Percentiles rank a stretch among this genome's conserved stretches.
phyloP scores from a whole-genome alignment of 106 monocot genomes.

The Acanthochlamys bracteata region DNA sequence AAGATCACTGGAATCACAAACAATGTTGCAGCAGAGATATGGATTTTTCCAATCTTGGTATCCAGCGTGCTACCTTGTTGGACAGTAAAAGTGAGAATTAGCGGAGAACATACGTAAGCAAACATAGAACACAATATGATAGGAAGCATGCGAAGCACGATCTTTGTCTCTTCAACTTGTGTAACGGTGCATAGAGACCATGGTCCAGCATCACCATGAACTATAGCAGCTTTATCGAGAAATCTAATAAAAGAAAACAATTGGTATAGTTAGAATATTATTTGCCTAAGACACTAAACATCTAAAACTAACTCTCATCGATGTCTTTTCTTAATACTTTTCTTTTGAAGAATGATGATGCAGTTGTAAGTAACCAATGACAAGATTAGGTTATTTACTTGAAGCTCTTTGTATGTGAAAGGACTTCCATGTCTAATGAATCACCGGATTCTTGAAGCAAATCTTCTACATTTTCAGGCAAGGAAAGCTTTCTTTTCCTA shows the following conservation, averaged over 20 bases:
- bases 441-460: constrained; percentile 11
- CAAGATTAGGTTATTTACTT: too few relatives aligned
- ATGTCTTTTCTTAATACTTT: too few relatives aligned
- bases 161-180: constrained; percentile 63
- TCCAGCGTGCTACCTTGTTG: constrained; percentile 57
- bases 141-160: constrained; percentile 45
- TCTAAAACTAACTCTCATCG: too few relatives aligned
- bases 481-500: constrained; percentile 35
- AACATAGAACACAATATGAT: constrained; percentile 35
- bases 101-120: constrained; percentile 19
- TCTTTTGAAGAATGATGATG: too few relatives aligned
- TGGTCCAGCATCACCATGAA: constrained; percentile 13
- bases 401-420: constrained; percentile 29
- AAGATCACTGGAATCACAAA: constrained; percentile 30
- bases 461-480: constrained; percentile 28
- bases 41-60: constrained; percentile 36
- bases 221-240: constrained; percentile 31
- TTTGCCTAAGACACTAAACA: too few relatives aligned
- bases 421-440: constrained; percentile 11
- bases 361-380: too few relatives aligned
- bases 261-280: too few relatives aligned
- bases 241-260: not conserved
- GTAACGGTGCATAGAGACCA: constrained; percentile 48
- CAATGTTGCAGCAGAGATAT: constrained; percentile 37
- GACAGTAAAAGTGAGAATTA: constrained; percentile 40